These are phyloP conservation scores for Rhizophagus prolifer DNA, from an alignment of 192 early-diverging fungal species.

Conservation along the genomic window DNA sequence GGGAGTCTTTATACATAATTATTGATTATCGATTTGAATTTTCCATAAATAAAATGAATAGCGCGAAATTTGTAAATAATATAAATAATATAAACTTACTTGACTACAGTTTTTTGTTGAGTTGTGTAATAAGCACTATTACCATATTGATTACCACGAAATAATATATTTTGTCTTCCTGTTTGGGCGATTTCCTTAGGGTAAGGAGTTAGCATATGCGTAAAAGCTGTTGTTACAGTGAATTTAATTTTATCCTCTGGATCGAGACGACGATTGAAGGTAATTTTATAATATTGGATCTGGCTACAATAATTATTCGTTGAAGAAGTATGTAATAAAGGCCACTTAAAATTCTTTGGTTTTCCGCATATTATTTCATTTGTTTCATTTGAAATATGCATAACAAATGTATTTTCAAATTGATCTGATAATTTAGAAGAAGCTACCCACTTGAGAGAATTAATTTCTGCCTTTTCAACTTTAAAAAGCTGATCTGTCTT, in stretches of 20 bases:
- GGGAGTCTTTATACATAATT: slow-evolving; percentile 33
- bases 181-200: slow-evolving; percentile 60
- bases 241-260: slow-evolving; percentile 62
- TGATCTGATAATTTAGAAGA: neutral
- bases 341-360: neutral
- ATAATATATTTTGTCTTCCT: slow-evolving; percentile 67
- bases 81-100: slow-evolving; percentile 48
- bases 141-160: slow-evolving; percentile 60
- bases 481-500: slow-evolving; percentile 41
- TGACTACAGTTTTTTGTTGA: slow-evolving; percentile 78
- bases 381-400: neutral
- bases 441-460: slow-evolving; percentile 19
- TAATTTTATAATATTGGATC: slow-evolving; percentile 51
- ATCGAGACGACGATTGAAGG: slow-evolving; percentile 43
- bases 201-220: slow-evolving; percentile 47
- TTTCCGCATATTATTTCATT: neutral
- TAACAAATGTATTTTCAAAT: neutral
- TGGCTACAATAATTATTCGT: slow-evolving; percentile 19
- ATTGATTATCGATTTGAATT: neutral
- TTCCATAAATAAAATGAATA: neutral
- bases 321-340: neutral
- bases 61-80: neutral
- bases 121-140: slow-evolving; percentile 63
- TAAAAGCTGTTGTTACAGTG: slow-evolving; percentile 52
- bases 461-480: slow-evolving; percentile 35